These are phyloP conservation scores for Cutaneotrichosporon cutaneum DNA, from an alignment of 1,284 basidiomycete species.

Conservation along the genomic window DNA sequence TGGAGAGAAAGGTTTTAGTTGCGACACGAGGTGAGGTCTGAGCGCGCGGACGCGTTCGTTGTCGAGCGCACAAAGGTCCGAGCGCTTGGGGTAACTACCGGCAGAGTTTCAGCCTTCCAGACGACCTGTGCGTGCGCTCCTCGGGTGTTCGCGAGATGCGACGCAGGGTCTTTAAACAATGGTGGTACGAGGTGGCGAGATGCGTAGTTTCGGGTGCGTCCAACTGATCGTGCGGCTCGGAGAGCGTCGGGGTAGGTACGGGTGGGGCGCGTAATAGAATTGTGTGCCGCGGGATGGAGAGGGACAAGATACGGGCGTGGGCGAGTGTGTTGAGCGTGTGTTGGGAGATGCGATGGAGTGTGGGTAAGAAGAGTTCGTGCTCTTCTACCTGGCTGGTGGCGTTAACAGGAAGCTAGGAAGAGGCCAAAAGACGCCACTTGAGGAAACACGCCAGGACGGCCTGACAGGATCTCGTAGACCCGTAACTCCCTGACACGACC, in stretches of 20 bases:
- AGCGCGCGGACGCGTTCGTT: slow-evolving; percentile 4
- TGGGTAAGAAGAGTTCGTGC: too few species aligned
- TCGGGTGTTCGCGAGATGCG: slow-evolving; percentile 2
- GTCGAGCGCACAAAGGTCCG: slow-evolving; percentile 3
- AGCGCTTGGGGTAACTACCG: slow-evolving; percentile 5
- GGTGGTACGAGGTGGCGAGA: background rate
- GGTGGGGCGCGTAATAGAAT: background rate
- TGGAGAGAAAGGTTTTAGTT: slow-evolving; percentile 4
- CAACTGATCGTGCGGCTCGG: background rate
- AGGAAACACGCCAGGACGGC: background rate
- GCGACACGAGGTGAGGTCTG: background rate
- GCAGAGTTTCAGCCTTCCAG: slow-evolving; percentile 8
- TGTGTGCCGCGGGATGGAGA: background rate
- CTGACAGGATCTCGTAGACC: background rate
- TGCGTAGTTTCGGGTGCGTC: background rate
- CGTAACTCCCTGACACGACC: background rate
- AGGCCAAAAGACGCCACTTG: background rate
- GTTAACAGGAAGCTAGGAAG: too few species aligned
- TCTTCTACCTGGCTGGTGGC: too few species aligned
- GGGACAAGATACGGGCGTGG: background rate
- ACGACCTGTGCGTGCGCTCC: background rate
- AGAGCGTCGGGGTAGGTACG: background rate
- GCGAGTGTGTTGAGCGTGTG: background rate
- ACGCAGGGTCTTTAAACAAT: background rate
- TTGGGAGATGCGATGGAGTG: background rate